Percentiles rank a stretch among this genome's conserved stretches.
Evolutionary conservation across 2,329 filamentous ascomycete genomes (phyloP).

Genomic region (Paramyrothecium roridum): DNA sequence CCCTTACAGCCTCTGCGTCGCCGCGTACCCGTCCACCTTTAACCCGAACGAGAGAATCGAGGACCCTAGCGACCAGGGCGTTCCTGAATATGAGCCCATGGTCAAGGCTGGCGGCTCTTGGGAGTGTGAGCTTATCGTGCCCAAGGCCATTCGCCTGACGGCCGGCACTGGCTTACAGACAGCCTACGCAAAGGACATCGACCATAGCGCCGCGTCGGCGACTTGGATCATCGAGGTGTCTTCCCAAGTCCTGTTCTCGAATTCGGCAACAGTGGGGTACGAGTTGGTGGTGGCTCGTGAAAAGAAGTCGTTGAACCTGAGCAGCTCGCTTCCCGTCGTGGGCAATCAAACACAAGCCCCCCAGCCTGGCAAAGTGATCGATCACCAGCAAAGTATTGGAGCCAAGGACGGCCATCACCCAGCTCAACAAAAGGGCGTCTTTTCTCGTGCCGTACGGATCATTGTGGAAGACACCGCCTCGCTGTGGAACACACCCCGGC

Average conservation of each 20-base stretch:
- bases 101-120: constrained; percentile 90
- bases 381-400: constrained; percentile 65
- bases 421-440: constrained; percentile 71
- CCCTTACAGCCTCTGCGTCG: constrained; percentile 85
- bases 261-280: constrained; percentile 80
- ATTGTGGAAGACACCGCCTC: constrained; percentile 84
- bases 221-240: constrained; percentile 90
- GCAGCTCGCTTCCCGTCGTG: constrained; percentile 41
- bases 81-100: constrained; percentile 92
- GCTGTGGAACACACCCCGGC: constrained; percentile 86
- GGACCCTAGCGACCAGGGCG: constrained; percentile 65
- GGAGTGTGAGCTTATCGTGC: constrained; percentile 76
- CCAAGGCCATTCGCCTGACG: constrained; percentile 69
- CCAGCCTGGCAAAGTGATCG: constrained; percentile 69
- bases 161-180: constrained; percentile 47
- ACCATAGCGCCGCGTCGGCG: constrained; percentile 53
- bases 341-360: constrained; percentile 45
- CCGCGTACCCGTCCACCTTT: constrained; percentile 81
- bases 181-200: constrained; percentile 41
- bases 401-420: constrained; percentile 57
- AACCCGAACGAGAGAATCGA: constrained; percentile 77
- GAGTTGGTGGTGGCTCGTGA: constrained; percentile 85
- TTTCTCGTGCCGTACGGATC: constrained; percentile 74
- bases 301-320: constrained; percentile 73
- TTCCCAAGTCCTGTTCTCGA: constrained; percentile 92